Percentiles rank a stretch among this genome's conserved stretches.
Conservation (phyloP, 2,329 filamentous ascomycete genomes). For the Xylariales sp. region DNA sequence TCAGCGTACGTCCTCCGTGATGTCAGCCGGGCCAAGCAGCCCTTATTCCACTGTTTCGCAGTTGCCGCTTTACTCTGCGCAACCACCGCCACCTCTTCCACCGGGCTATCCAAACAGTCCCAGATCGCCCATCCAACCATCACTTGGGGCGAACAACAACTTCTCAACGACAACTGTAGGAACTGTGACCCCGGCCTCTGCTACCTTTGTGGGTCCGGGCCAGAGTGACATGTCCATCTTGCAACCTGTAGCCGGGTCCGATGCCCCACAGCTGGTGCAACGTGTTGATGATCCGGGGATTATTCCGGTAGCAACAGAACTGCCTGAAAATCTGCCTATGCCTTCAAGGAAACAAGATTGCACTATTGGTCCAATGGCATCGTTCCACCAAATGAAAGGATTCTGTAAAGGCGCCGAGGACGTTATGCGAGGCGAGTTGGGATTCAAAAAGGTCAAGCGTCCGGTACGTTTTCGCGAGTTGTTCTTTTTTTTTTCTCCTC, state of each 20-base stretch:
- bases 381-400: conserved; percentile 48
- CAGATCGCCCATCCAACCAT: conserved; percentile 11
- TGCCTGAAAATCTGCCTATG: conserved; percentile 12
- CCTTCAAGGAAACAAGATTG: conserved; percentile 28
- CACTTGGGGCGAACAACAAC: conserved; percentile 10
- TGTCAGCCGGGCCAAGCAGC: conserved; percentile 11
- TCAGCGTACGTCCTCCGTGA: conserved; percentile 14
- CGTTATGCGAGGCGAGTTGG: conserved; percentile 40
- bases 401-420: conserved; percentile 53
- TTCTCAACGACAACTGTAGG: conserved; percentile 15
- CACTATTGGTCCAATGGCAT: conserved; percentile 40
- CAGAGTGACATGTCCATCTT: no score
- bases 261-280: no score
- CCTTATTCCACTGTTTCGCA: conserved; percentile 11
- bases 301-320: conserved; percentile 30
- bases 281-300: conserved; percentile 24
- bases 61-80: conserved; percentile 14
- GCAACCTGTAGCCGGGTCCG: no score
- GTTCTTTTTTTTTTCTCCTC: background rate
- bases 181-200: no score
- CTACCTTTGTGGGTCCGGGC: no score
- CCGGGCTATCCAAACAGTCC: conserved; percentile 14
- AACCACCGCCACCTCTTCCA: no score
- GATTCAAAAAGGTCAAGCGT: conserved; percentile 46
- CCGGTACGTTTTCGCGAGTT: conserved; percentile 33